Base-by-base conservation (phyloP, 2,329 filamentous ascomycete species). In the Sphaerostilbella broomeana region DNA sequence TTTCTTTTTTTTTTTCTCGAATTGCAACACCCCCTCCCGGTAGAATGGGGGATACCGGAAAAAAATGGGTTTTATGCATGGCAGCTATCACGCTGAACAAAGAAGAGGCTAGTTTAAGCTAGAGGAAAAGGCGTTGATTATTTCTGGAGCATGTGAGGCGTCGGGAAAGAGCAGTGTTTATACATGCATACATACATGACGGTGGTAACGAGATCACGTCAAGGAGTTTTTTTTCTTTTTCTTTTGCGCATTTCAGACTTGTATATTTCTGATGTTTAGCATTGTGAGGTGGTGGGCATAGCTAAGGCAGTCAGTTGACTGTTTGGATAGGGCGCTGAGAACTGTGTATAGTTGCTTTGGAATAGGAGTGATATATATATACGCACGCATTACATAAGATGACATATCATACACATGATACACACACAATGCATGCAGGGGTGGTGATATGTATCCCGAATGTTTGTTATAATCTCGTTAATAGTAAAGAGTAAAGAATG, bases 141-240 rank as follows among this genome's bases (percentile, higher is more conserved):
- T 25, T 25, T 25, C 22, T 25, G 6, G 8, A 9, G 22, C 8
- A 12, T 12, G 12, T 25, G 22, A 25, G 22, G 22, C 22, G 22
- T 25, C 3, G 8, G 22, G 22, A 25, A 8, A 12, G 22, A 25
- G 22, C 22, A 25, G 8, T 25, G 12, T 12, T 25, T 25, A 25
- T 22, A 34, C 18, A 18, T 5, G 26, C n/a, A 37, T 9, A 12
- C 17, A 25, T 9, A 13, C 26, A 9, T 18, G 36, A 15, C 29
- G 18, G 35, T 15, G 40, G 40, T 25, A 38, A 35, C 35, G 36
- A 37, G 19, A 42, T 33, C 40, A 42, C 38, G 35, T 34, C 19
- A 35, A 28, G 45, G 45, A 45, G 45, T 47, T 47, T 42, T 38
- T 24, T 33, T 12, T n/a, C 6, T 33, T 27, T 17, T n/a, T n/a